phyloP scores from a whole-genome alignment of 1,284 basidiomycete species.

The Apiotrichum mycotoxinovorans region DNA sequence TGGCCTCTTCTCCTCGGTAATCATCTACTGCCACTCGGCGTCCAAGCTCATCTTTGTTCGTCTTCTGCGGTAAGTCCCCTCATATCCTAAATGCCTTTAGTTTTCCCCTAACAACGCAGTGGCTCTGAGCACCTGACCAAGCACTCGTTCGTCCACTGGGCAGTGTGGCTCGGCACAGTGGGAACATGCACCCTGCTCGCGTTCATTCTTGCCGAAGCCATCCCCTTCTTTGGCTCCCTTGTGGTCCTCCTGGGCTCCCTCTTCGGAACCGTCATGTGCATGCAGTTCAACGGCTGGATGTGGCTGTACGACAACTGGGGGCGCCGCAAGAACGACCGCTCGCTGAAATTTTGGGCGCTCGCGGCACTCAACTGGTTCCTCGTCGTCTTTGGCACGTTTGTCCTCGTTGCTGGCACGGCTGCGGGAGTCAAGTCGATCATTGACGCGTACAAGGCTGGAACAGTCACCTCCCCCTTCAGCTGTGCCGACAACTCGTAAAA shows the following conservation, averaged over 20 bases:
- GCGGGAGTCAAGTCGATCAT: constrained; percentile 27
- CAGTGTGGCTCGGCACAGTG: constrained; percentile 52
- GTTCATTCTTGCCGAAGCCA: constrained; percentile 56
- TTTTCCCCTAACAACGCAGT: background rate
- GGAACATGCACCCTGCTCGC: constrained; percentile 50
- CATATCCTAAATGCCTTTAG: background rate
- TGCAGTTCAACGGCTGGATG: constrained; percentile 22
- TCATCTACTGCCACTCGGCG: constrained; percentile 28
- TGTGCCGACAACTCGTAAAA: constrained; percentile 36
- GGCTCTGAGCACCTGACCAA: constrained; percentile 58
- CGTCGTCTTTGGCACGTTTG: constrained; percentile 29
- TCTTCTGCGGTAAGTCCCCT: constrained; percentile 14
- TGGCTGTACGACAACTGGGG: constrained; percentile 35
- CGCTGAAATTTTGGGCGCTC: constrained; percentile 17
- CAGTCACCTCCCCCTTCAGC: constrained; percentile 42
- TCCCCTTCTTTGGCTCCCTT: constrained; percentile 37
- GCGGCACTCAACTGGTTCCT: constrained; percentile 26
- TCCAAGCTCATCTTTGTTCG: constrained; percentile 39
- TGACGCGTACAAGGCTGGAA: constrained; percentile 33
- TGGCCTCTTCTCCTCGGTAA: constrained; percentile 28
- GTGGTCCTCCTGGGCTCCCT: constrained; percentile 30
- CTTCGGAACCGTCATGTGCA: constrained; percentile 25
- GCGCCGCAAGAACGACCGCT: constrained; percentile 6
- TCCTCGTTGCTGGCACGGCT: constrained; percentile 26
- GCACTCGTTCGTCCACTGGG: constrained; percentile 61